phyloP scores from a whole-genome alignment of 2,329 filamentous ascomycete species.

The Tolypocladium amazonense region DNA sequence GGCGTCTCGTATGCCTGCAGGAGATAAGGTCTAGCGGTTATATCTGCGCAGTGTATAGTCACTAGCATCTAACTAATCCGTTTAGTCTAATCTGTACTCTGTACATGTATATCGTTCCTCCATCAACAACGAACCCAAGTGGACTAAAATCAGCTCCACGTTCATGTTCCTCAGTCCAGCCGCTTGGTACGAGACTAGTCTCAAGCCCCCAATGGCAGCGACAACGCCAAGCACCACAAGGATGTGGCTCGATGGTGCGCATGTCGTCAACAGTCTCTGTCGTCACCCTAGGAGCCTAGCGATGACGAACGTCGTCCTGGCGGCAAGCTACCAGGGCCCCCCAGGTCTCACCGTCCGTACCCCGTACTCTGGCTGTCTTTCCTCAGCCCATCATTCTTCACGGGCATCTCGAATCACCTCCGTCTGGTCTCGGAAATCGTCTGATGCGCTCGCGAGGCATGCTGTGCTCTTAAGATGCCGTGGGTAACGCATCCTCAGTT shows the following conservation, averaged over 20 bases:
- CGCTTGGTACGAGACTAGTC: not conserved
- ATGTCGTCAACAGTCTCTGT: not conserved
- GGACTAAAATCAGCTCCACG: not conserved
- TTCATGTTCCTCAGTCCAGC: not conserved
- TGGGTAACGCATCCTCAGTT: not conserved
- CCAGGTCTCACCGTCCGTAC: not conserved
- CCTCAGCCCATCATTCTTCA: not conserved
- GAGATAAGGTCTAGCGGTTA: not conserved
- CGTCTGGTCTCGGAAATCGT: not conserved
- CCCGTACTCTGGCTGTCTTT: not conserved
- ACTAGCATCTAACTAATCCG: no score
- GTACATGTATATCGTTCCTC: not conserved
- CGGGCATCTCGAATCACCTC: not conserved
- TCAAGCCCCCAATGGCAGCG: not conserved
- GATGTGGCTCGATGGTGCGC: not conserved
- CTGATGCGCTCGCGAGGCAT: not conserved
- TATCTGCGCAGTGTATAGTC: not conserved
- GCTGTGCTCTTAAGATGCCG: not conserved
- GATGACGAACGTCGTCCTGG: not conserved
- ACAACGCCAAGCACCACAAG: not conserved
- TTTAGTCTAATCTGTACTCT: not conserved
- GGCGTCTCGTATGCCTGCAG: not conserved
- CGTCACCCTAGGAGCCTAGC: not conserved
- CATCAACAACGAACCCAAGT: not conserved
- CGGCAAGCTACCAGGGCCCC: not conserved